Percentiles rank a stretch among this genome's conserved stretches.
These are phyloP conservation scores for Orbilia quercus DNA, from an alignment of 2,329 filamentous ascomycete species.

Conservation along the genomic window DNA sequence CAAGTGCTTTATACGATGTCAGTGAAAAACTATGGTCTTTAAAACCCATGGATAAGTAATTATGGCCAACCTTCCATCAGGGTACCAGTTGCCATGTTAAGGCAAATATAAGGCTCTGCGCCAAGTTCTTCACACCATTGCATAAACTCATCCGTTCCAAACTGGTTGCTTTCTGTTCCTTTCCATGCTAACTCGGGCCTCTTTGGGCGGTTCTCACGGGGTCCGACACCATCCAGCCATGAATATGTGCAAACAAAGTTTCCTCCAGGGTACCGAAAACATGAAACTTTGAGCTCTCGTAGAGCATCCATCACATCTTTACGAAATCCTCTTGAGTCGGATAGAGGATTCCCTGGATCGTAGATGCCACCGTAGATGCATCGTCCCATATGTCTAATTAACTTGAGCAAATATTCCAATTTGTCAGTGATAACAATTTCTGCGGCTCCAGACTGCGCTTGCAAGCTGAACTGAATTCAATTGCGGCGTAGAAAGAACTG, in stretches of 20 bases:
- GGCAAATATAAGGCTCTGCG: conserved; percentile 80
- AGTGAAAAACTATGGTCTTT: conserved; percentile 64
- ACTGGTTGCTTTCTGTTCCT: conserved; percentile 79
- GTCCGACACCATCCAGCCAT: conserved; percentile 84
- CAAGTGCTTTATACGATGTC: conserved; percentile 67
- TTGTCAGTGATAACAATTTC: background rate
- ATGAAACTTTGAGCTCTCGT: conserved; percentile 78
- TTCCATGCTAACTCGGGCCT: conserved; percentile 83
- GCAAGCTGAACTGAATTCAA: background rate
- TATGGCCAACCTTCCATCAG: conserved; percentile 57
- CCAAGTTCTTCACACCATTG: conserved; percentile 79
- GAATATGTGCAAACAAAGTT: conserved; percentile 89
- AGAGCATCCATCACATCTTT: conserved; percentile 81
- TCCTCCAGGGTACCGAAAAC: conserved; percentile 82
- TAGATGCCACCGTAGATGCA: conserved; percentile 90
- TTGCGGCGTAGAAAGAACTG: conserved; percentile 26
- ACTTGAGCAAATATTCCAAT: conserved; percentile 29
- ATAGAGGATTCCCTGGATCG: conserved; percentile 78
- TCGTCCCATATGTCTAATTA: conserved; percentile 80
- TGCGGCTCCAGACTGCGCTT: background rate
- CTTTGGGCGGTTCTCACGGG: conserved; percentile 73
- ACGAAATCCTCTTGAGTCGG: conserved; percentile 79
- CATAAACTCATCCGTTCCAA: conserved; percentile 89
- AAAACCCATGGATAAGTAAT: conserved; percentile 63
- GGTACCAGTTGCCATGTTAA: conserved; percentile 83